These are phyloP conservation scores for Elsinoe fawcettii DNA, from an alignment of 2,329 filamentous ascomycete genomes.

Conservation along the genomic window DNA sequence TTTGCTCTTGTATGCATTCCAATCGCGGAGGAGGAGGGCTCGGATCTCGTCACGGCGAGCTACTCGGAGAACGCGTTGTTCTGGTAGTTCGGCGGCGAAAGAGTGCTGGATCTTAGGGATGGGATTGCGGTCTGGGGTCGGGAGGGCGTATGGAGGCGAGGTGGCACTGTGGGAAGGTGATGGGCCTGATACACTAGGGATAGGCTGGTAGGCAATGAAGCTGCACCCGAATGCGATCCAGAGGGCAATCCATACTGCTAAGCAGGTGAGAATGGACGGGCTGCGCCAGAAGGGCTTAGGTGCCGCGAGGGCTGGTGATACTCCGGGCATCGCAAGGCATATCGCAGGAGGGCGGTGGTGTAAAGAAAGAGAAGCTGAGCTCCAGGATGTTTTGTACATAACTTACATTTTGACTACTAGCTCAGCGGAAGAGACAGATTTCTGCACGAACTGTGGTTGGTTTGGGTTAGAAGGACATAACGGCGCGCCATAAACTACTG, in stretches of 20 bases:
- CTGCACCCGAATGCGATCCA: neutral
- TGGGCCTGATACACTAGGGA: neutral
- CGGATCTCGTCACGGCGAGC: neutral
- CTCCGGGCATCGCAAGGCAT: neutral
- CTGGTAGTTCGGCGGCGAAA: neutral
- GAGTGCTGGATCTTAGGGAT: neutral
- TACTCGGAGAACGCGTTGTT: neutral
- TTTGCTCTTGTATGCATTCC: neutral
- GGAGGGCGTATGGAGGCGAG: neutral
- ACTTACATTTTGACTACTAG: neutral
- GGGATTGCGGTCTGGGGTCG: constrained; percentile 55
- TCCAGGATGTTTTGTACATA: neutral
- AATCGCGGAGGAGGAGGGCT: neutral
- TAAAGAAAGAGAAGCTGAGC: neutral
- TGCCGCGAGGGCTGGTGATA: neutral
- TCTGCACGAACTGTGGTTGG: too few relatives aligned
- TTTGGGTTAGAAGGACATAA: neutral
- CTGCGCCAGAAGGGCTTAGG: neutral
- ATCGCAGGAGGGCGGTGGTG: neutral
- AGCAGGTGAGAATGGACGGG: neutral
- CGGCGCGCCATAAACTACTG: neutral
- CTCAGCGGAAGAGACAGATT: neutral
- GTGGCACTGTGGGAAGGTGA: neutral
- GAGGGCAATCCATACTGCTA: neutral
- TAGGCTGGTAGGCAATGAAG: neutral